Percentiles rank a stretch among this genome's conserved stretches.
phyloP scores from a whole-genome alignment of 1,284 basidiomycete genomes.

The Austroboletus rostrupii region DNA sequence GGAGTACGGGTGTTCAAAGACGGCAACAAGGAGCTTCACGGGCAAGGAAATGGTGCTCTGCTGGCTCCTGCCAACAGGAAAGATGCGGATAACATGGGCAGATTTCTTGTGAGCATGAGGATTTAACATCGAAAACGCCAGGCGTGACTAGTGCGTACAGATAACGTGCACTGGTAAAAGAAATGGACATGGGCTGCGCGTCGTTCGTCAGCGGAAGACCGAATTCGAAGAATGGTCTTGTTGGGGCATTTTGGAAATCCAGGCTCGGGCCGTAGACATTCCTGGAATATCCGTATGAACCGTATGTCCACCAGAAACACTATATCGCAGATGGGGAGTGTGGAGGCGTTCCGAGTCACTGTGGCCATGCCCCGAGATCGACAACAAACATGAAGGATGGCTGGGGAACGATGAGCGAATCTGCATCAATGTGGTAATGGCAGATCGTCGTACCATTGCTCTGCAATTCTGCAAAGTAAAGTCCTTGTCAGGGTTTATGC shows the following conservation, averaged over 20 bases:
- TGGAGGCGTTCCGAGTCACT: neutral
- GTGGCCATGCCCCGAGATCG: neutral
- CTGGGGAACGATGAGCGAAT: neutral
- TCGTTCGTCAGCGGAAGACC: constrained; percentile 3
- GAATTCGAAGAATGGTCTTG: constrained; percentile 6
- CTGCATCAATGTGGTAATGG: no score
- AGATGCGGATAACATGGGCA: constrained; percentile 7
- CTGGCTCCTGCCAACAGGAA: neutral
- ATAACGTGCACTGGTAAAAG: constrained; percentile 1
- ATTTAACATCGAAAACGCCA: neutral
- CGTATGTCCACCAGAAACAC: constrained; percentile 1
- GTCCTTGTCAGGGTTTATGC: no score
- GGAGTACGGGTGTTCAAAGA: constrained; percentile 4
- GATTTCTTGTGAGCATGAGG: neutral
- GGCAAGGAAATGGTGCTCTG: constrained; percentile 3
- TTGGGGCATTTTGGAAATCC: neutral
- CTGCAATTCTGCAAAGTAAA: no score
- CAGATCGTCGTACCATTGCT: no score
- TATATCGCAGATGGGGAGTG: constrained; percentile 7
- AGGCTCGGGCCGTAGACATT: no score
- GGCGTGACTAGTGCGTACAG: constrained; percentile 1
- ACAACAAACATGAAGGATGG: neutral
- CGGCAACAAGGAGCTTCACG: constrained; percentile 4
- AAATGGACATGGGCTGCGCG: constrained; percentile 12
- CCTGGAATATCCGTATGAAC: no score